These are phyloP conservation scores for Elsinoe australis DNA, from an alignment of 2,329 filamentous ascomycete species.

Conservation along the genomic window DNA sequence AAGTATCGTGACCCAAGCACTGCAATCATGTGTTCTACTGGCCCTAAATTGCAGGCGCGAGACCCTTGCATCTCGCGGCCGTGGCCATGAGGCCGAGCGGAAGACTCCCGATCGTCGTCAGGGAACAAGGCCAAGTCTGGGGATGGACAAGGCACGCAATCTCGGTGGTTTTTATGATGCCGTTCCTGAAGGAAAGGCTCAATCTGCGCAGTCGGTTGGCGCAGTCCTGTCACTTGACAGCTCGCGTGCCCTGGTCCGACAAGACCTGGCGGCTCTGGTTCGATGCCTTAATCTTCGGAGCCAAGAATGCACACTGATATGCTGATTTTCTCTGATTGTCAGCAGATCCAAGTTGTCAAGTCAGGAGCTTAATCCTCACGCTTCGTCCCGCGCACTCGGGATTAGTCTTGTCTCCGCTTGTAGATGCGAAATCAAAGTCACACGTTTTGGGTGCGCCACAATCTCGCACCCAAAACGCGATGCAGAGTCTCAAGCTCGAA, in stretches of 20 bases:
- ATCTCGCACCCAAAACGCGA: background rate
- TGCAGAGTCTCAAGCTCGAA: background rate
- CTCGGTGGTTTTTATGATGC: background rate
- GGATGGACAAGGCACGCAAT: background rate
- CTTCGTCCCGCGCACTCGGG: background rate
- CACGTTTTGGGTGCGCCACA: background rate
- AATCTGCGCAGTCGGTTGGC: background rate
- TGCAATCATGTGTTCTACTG: background rate
- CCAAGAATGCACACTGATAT: background rate
- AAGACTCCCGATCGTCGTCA: background rate
- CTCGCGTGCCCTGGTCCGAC: background rate
- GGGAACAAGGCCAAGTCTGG: too few species aligned
- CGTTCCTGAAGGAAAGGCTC: too few species aligned
- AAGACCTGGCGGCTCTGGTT: background rate
- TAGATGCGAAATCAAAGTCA: background rate
- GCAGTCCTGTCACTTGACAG: constrained; percentile 7
- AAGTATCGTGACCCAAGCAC: background rate
- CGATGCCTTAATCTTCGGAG: background rate
- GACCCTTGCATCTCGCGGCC: background rate
- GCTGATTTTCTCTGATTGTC: too few species aligned
- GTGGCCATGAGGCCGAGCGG: background rate
- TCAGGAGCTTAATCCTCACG: background rate
- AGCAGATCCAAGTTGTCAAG: too few species aligned
- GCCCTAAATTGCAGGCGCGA: background rate
- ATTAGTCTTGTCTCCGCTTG: background rate